Base-by-base conservation (phyloP, 2,329 filamentous ascomycete species). In the Epichloe gansuensis region DNA sequence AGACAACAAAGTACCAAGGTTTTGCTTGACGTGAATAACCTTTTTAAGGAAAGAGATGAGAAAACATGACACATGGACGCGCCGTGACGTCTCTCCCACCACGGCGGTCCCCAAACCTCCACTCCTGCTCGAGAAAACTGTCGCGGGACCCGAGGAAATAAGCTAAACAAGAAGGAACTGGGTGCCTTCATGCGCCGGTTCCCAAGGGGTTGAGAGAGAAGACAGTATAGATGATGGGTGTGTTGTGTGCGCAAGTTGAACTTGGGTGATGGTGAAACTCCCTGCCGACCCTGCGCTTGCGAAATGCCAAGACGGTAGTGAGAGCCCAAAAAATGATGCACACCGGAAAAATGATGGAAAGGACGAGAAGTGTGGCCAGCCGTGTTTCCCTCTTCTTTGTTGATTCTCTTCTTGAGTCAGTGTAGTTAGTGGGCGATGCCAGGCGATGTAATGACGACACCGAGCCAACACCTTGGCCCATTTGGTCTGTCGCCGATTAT, bases 71-170 rank as follows among this genome's bases (percentile, higher is more conserved):
- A 47, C 17, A 54, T 54, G 53, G 65, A 71, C 64, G 60, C 62
- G 68, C 68, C 69, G 71, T 73, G 74, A 74, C 78, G 79, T 82
- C 78, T 75, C 79, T 81, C 76, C 76, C 76, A 76, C 72, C 76
- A 76, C 69, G 71, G 68, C 68, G 61, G 61, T 64, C 63, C 58
- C 56, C 59, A 55, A 59, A 52, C 54, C 60, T 66, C 65, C 48
- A 60, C 66, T 66, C 67, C 63, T 44, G 46, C 38, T 41, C 27
- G 25, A 34, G 59, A 60, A 58, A 66, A 68, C 74, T 77, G 74
- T 77, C 74, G 74, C 68, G 64, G 66, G 67, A 67, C 64, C 64
- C 60, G 21, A 53, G 53, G 48, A 42, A 41, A n/a, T 25, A 21
- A 25, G 47, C 48, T 8, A 12, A 34, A 34, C 15, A 50, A 35